These are phyloP conservation scores for Dipteronia dyeriana DNA, from an alignment of 345 rosid genomes.

Conservation along the genomic window DNA sequence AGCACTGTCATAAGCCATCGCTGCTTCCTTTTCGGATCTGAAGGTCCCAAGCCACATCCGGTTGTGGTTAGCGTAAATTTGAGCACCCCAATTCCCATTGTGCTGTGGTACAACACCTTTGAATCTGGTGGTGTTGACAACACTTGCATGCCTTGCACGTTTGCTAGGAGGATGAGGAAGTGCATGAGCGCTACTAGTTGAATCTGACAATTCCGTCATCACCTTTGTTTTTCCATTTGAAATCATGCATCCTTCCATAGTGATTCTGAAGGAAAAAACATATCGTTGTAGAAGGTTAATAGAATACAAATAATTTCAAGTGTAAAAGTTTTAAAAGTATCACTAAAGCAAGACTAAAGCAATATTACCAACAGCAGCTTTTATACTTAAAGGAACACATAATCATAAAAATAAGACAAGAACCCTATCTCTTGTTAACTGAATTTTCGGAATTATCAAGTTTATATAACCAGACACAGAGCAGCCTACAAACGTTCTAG, in stretches of 20 bases:
- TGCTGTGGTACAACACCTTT: slow-evolving; percentile 65
- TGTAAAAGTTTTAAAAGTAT: background rate
- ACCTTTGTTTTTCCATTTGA: slow-evolving; percentile 21
- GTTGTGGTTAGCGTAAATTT: slow-evolving; percentile 52
- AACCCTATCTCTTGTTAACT: background rate
- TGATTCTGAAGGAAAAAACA: slow-evolving; percentile 14
- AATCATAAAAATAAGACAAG: background rate
- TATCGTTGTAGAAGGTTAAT: background rate
- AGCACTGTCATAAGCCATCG: slow-evolving; percentile 71
- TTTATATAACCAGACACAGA: background rate
- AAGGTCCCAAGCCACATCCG: slow-evolving; percentile 83
- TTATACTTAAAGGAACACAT: too few species aligned
- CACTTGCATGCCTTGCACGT: slow-evolving; percentile 18
- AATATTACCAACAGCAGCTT: background rate
- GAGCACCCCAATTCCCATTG: slow-evolving; percentile 75
- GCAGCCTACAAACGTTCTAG: background rate
- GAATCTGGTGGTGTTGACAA: slow-evolving; percentile 30
- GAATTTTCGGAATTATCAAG: background rate
- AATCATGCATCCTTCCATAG: slow-evolving; percentile 33
- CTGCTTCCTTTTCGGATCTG: slow-evolving; percentile 55
- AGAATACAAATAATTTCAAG: background rate
- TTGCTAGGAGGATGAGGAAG: slow-evolving; percentile 25
- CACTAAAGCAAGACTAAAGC: background rate
- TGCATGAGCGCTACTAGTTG: slow-evolving; percentile 30
- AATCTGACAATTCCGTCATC: slow-evolving; percentile 37